Evolutionary conservation across 2,329 filamentous ascomycete genomes (phyloP), one percentile per base, ranked within the genome.

Genomic region (Cladosporium halotolerans): DNA sequence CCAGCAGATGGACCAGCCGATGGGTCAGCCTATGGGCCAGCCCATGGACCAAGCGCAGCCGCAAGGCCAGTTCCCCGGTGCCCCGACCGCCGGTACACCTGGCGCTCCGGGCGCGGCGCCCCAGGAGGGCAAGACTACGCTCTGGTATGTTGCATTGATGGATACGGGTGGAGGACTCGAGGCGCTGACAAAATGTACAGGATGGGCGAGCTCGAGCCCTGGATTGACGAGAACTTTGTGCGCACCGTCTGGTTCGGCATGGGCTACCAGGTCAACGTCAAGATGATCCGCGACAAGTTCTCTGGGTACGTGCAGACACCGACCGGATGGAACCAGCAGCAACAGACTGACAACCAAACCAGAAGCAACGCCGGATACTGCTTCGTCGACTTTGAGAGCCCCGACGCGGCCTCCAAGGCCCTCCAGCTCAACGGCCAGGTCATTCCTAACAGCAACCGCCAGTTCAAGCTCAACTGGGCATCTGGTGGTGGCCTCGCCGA

Each of bases 391-490:
- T 99, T 99, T 66, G 68, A 82, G 53, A 85, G 79, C 62, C 80
- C 90, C 9, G 89, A 91, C 38, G 88, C 91, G 56, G 93, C 93
- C 40, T 86, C 83, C 65, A 96, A 96, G 78, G 93, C 93, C 36
- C 81, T 99, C n/a, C 78, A 79, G 44, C 79, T 97, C 46, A 97
- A 96, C 70, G 92, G 93, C 46, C 86, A 83, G 53, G 77, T 88
- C 45, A 95, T 99, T 62, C 91, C 92, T 43, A 96, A 96, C 80
- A 95, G 90, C 57, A 86, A 86, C 65, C 89, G 93, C 41, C 86
- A 89, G 45, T 99, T 99, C 82, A 97, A 97, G 80, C 84, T 99
- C 57, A 99, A 99, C 82, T 99, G 93, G 93, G 93, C 93, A 61
- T 96, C 90, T 61, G 93, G 93, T 62, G 93, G 93, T 67, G 93